Evolutionary conservation across 2,329 filamentous ascomycete genomes (phyloP), one percentile per base, ranked within the genome.

Genomic region (Capronia epimyces): DNA sequence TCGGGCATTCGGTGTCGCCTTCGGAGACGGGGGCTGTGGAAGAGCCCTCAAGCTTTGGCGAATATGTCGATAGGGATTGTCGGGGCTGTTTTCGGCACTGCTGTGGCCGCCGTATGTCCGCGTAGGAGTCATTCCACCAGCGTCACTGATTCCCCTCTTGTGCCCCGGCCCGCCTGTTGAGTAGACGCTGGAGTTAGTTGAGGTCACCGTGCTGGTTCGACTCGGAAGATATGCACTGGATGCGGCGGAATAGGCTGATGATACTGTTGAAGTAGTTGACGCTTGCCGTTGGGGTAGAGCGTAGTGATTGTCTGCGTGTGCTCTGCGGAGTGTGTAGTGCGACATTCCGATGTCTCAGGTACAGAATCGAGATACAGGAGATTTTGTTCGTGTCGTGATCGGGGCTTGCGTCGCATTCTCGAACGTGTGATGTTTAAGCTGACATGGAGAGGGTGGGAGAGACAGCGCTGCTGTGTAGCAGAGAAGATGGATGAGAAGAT

Each of bases 31-130:
- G 1, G 79, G 74, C 64, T 87, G 85, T 2, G 84, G 80, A 5
- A 89, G 75, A 20, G 86, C 86, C 43, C 88, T 82, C 53, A 95
- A 73, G 18, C 87, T 89, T 63, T 87, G 85, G 46, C 89, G 84
- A 53, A 86, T 79, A 59, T 78, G 84, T 59, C 80, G 81, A 64
- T 89, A 90, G 56, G 84, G 75, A 60, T 80, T 82, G 27, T 82
- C 80, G n/a, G 80, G 75, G 55, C 71, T 77, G 29, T 72, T 68
- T 50, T 69, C 55, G 31, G 61, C 66, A 7, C 65, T 69, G 69
- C 60, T 72, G 69, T 46, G 69, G 60, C 56, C 57, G 74, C 66
- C 65, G 72, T 67, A 74, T 71, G 47, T 22, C 64, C 75, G 67
- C 68, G 74, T 65, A 53, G 74, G 69, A 60, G 75, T 66, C 64